Evolutionary conservation across 805 yeast species (phyloP).

Genomic region (Sugiyamaella marilandica): DNA sequence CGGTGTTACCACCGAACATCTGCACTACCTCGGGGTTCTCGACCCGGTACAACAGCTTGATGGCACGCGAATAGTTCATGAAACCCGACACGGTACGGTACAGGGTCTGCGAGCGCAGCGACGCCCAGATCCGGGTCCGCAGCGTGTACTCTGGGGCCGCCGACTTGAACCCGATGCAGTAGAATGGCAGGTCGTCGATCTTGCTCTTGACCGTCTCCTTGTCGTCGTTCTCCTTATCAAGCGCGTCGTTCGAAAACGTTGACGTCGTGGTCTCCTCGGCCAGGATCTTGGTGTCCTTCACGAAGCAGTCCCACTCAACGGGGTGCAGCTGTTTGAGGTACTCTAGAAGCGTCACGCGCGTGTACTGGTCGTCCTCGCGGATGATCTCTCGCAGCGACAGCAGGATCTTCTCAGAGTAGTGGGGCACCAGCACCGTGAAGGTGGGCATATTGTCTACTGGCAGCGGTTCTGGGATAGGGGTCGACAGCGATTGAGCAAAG

Average conservation of each 20-base stretch:
- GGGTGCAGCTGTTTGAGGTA: constrained; percentile 94
- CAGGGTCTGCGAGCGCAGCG: constrained; percentile 91
- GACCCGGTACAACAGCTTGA: constrained; percentile 86
- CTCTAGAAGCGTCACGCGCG: constrained; percentile 90
- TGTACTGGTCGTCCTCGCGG: constrained; percentile 94
- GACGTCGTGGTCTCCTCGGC: constrained; percentile 51
- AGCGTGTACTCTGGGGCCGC: constrained; percentile 96
- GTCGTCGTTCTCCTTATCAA: constrained; percentile 47
- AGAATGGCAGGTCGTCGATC: constrained; percentile 88
- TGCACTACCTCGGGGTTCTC: constrained; percentile 92
- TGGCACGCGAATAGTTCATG: constrained; percentile 97
- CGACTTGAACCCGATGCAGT: constrained; percentile 94
- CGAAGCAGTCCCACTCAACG: constrained; percentile 96
- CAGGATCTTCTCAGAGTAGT: constrained; percentile 90
- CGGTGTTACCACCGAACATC: constrained; percentile 98
- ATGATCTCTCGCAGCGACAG: constrained; percentile 92
- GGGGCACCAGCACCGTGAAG: constrained; percentile 94
- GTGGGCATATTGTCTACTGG: constrained; percentile 99
- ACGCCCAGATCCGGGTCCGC: constrained; percentile 98
- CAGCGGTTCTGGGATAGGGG: constrained; percentile 97
- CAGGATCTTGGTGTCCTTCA: constrained; percentile 88
- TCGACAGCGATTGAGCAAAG: constrained; percentile 97
- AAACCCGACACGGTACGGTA: constrained; percentile 97
- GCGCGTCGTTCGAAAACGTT: constrained; percentile 29
- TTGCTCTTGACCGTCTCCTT: constrained; percentile 74